These are phyloP conservation scores for Dioscorea dumetorum DNA, from an alignment of 106 monocot species.

Conservation along the genomic window DNA sequence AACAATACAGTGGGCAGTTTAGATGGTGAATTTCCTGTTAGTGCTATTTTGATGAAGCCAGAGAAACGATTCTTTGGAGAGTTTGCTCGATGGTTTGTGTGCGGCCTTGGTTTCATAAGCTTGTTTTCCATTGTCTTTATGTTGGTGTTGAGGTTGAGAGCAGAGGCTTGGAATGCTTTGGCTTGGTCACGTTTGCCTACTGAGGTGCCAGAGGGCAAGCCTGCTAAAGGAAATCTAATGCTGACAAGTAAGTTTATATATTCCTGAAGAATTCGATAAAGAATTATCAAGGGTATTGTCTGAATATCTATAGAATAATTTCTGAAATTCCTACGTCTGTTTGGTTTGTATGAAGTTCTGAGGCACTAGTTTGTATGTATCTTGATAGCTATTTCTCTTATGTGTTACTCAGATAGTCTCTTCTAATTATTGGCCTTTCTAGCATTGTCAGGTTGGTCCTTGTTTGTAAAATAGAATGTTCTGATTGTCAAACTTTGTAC, in stretches of 20 bases:
- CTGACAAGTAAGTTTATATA: constrained; percentile 23
- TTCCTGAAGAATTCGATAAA: constrained; percentile 12
- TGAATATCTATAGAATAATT: not conserved
- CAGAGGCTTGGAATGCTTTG: constrained; percentile 27
- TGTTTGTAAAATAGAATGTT: no score
- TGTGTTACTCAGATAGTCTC: no score
- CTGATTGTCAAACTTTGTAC: no score
- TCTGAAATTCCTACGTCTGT: not conserved
- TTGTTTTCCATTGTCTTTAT: constrained; percentile 33
- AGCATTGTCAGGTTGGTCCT: no score
- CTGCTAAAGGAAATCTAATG: constrained; percentile 3
- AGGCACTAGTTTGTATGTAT: not conserved
- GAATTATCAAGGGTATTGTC: not conserved
- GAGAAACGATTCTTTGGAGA: constrained; percentile 15
- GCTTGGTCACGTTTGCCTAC: constrained; percentile 51
- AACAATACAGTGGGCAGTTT: constrained; percentile 57
- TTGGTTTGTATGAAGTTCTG: not conserved
- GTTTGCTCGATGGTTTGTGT: constrained; percentile 34
- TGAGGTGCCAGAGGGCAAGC: constrained; percentile 31
- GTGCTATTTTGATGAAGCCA: constrained; percentile 14
- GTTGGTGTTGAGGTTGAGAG: constrained; percentile 44
- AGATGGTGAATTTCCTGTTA: constrained; percentile 25
- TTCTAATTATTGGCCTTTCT: no score
- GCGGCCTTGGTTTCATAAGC: constrained; percentile 43
- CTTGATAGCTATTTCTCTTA: not conserved